Evolutionary conservation across 768 basidiomycete genomes (phyloP).

Genomic region (Mrakia hoshinonis): DNA sequence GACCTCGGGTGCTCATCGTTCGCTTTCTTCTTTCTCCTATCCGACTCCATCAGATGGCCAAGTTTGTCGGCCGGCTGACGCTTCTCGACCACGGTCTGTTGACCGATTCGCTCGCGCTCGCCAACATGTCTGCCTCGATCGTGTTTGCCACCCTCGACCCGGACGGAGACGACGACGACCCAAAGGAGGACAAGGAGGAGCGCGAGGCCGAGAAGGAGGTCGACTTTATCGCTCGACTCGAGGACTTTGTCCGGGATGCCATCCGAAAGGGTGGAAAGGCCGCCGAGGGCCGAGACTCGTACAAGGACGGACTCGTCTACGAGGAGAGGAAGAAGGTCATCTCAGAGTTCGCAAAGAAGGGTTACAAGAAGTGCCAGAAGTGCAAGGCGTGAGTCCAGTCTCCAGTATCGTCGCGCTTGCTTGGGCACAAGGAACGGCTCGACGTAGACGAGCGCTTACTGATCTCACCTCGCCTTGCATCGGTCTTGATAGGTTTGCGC

Average conservation of each 20-base stretch:
- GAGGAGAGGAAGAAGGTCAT: conserved; percentile 77
- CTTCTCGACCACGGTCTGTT: conserved; percentile 83
- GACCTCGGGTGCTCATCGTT: background rate
- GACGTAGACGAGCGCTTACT: background rate
- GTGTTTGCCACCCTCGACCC: conserved; percentile 24
- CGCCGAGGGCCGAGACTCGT: conserved; percentile 66
- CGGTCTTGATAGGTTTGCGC: conserved; percentile 50
- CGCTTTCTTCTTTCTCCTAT: conserved; percentile 9
- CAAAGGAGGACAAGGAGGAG: conserved; percentile 42
- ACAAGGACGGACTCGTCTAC: conserved; percentile 82
- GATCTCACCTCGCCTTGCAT: background rate
- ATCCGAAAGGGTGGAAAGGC: conserved; percentile 39
- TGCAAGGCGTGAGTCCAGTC: conserved; percentile 66
- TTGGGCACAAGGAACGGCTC: no score
- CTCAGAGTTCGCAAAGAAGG: conserved; percentile 64
- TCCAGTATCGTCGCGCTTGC: background rate
- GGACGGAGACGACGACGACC: conserved; percentile 28
- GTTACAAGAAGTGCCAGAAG: conserved; percentile 60
- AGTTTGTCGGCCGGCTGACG: conserved; percentile 75
- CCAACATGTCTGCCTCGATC: conserved; percentile 52
- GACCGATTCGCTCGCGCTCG: conserved; percentile 66
- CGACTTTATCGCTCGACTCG: conserved; percentile 36
- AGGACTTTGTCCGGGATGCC: conserved; percentile 33
- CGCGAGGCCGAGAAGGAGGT: conserved; percentile 36
- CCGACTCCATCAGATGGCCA: conserved; percentile 52